phyloP scores from a whole-genome alignment of 495 filamentous ascomycete species.

The Talaromyces nanjingensis region DNA sequence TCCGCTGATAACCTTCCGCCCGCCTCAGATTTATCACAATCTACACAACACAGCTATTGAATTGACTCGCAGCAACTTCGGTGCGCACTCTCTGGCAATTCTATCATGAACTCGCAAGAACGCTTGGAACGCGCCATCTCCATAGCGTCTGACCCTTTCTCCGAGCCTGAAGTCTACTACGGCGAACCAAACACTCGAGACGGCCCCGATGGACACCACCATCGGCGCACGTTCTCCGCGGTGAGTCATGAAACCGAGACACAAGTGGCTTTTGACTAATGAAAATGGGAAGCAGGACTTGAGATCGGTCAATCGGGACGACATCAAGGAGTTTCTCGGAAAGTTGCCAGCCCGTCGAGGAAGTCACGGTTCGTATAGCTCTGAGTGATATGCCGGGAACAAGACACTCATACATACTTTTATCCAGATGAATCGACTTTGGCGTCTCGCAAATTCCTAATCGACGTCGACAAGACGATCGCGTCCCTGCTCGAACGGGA shows the following conservation, averaged over 20 bases:
- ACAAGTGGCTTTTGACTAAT: not conserved
- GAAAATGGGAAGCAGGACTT: constrained; percentile 22
- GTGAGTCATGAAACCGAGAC: constrained; percentile 23
- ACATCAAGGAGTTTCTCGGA: constrained; percentile 29
- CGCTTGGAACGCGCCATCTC: constrained; percentile 23
- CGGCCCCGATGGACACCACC: constrained; percentile 16
- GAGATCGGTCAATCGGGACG: constrained; percentile 28
- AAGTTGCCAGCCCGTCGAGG: constrained; percentile 32
- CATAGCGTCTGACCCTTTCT: constrained; percentile 33
- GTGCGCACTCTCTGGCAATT: not conserved
- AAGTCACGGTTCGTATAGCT: constrained; percentile 37
- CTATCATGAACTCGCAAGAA: constrained; percentile 29
- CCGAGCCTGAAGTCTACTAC: constrained; percentile 45
- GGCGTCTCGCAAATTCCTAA: constrained; percentile 60
- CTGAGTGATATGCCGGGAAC: not conserved
- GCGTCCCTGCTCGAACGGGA: constrained; percentile 67
- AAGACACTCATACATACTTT: constrained; percentile 1
- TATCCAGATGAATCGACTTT: constrained; percentile 42
- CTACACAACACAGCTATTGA: not conserved
- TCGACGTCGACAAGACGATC: constrained; percentile 71
- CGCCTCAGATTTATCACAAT: not conserved
- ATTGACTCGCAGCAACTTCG: not conserved
- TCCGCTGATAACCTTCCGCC: not conserved
- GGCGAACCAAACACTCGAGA: constrained; percentile 18
- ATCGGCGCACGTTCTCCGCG: constrained; percentile 40